These are phyloP conservation scores for Wolfiporia cocos DNA, from an alignment of 1,284 basidiomycete species.

Conservation along the genomic window DNA sequence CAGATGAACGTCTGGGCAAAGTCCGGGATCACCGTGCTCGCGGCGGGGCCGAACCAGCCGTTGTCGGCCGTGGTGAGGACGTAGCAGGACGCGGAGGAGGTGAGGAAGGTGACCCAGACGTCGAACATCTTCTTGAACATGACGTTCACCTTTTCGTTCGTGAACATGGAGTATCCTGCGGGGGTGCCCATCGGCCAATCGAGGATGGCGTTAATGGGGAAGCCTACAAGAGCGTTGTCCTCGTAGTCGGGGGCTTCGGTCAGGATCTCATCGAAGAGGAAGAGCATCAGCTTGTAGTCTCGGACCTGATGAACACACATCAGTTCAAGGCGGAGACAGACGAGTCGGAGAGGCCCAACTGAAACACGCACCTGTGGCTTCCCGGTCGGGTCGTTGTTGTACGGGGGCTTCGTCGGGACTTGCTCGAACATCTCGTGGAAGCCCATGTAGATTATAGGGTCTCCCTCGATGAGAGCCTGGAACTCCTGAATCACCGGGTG, in stretches of 20 bases:
- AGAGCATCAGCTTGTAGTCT: slow-evolving; percentile 38
- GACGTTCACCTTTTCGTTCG: slow-evolving; percentile 35
- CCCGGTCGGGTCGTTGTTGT: slow-evolving; percentile 7
- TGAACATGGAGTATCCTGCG: slow-evolving; percentile 39
- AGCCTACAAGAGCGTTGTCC: slow-evolving; percentile 29
- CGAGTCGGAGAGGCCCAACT: no score
- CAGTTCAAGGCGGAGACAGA: no score
- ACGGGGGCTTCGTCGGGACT: slow-evolving; percentile 15
- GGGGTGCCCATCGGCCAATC: slow-evolving; percentile 43
- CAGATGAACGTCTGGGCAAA: slow-evolving; percentile 34
- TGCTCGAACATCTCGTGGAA: slow-evolving; percentile 34
- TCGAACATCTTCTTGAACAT: slow-evolving; percentile 35
- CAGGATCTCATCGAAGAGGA: slow-evolving; percentile 38
- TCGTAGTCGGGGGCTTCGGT: slow-evolving; percentile 33
- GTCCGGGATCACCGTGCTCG: slow-evolving; percentile 19
- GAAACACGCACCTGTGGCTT: slow-evolving; percentile 11
- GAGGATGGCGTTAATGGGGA: slow-evolving; percentile 39
- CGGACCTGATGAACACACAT: slow-evolving; percentile 26
- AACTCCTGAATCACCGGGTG: slow-evolving; percentile 33
- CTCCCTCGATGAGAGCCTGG: slow-evolving; percentile 29
- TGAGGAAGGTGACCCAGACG: slow-evolving; percentile 41
- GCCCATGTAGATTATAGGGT: slow-evolving; percentile 32
- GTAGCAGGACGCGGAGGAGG: slow-evolving; percentile 32
- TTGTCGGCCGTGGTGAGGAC: slow-evolving; percentile 30
- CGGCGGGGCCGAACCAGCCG: slow-evolving; percentile 39